Conservation (phyloP, 1,284 basidiomycete genomes). For the Mrakiaceae sp. region DNA sequence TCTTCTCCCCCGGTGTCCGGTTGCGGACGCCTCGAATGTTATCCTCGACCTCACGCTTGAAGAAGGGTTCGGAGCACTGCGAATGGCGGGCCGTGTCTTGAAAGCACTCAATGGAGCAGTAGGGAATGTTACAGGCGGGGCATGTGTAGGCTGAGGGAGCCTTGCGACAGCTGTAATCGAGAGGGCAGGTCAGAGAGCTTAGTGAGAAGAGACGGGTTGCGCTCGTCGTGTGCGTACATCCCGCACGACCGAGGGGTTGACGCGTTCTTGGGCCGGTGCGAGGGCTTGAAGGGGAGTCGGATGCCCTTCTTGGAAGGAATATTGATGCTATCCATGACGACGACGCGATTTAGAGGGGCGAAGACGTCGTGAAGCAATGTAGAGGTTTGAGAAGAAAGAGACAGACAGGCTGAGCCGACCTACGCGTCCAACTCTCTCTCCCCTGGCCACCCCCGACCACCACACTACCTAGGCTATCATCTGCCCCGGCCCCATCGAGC, state of each 20-base stretch:
- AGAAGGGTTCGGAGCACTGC: conserved; percentile 16
- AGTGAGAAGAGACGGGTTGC: neutral
- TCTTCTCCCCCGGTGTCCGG: conserved; percentile 8
- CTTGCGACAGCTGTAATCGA: neutral
- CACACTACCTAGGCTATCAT: too few relatives aligned
- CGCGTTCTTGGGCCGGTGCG: neutral
- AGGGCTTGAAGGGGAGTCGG: conserved; percentile 8
- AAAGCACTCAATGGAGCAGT: conserved; percentile 11
- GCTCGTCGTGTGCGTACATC: neutral
- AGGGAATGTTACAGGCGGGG: conserved; percentile 13
- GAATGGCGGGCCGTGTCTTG: conserved; percentile 5
- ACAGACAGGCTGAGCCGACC: too few relatives aligned
- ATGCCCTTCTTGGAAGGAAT: conserved; percentile 9
- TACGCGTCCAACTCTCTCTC: too few relatives aligned
- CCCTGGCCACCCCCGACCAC: too few relatives aligned
- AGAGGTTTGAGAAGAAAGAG: neutral
- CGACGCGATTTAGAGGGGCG: neutral
- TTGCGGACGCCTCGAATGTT: neutral
- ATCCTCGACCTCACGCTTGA: conserved; percentile 8
- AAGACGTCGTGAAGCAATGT: neutral
- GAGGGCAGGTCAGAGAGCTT: neutral
- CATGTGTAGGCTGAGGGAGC: conserved; percentile 1
- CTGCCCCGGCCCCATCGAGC: too few relatives aligned
- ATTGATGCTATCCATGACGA: neutral
- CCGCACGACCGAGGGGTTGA: neutral